These are phyloP conservation scores for Thermochaetoides thermophila DNA, from an alignment of 495 filamentous ascomycete genomes.

Conservation along the genomic window DNA sequence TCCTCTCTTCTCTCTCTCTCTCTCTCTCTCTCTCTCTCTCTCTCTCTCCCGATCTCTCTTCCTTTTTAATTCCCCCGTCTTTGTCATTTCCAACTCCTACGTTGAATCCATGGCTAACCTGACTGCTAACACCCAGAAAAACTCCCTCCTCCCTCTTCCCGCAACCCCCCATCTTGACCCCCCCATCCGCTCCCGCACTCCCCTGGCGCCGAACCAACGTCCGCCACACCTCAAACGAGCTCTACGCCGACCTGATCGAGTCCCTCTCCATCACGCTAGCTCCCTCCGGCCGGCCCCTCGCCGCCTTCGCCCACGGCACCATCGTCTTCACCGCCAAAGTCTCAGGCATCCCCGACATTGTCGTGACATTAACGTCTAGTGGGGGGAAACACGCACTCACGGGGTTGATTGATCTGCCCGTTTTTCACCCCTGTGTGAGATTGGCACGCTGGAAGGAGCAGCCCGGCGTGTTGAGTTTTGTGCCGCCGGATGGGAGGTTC, in stretches of 20 bases:
- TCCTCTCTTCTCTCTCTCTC: too few relatives aligned
- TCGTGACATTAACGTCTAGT: conserved; percentile 62
- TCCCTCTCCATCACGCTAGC: conserved; percentile 74
- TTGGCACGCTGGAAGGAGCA: conserved; percentile 71
- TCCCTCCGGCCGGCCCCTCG: conserved; percentile 73
- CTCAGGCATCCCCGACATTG: conserved; percentile 80
- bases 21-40: too few relatives aligned
- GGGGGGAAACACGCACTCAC: conserved; percentile 61
- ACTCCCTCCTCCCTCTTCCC: conserved; percentile 20
- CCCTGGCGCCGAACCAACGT: conserved; percentile 90
- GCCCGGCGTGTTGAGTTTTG: conserved; percentile 82
- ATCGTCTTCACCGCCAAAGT: conserved; percentile 93
- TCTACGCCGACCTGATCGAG: conserved; percentile 94
- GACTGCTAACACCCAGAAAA: too few relatives aligned
- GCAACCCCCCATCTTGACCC: conserved; percentile 12
- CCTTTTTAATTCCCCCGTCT: too few relatives aligned
- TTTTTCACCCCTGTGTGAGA: conserved; percentile 92
- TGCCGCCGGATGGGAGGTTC: conserved; percentile 92
- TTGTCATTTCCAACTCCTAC: too few relatives aligned
- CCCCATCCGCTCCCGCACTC: conserved; percentile 32
- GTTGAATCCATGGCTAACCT: too few relatives aligned
- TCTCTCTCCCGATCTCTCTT: too few relatives aligned
- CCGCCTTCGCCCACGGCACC: conserved; percentile 78
- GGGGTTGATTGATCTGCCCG: conserved; percentile 67
- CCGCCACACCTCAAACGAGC: conserved; percentile 87